phyloP scores from a whole-genome alignment of 2,329 filamentous ascomycete genomes.

The Akanthomyces dipterigenus region DNA sequence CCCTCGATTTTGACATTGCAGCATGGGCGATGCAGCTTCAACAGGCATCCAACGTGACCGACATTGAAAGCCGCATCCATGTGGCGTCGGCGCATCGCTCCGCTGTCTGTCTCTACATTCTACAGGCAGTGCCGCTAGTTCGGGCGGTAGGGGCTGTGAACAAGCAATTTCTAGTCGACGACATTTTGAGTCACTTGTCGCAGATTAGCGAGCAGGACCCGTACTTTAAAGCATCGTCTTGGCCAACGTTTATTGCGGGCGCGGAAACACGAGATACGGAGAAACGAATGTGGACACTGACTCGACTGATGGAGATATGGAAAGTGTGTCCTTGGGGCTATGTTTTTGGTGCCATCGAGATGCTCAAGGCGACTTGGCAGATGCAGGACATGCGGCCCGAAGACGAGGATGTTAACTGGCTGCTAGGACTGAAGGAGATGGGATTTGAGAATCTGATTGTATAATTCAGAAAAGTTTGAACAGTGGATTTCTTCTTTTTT shows the following conservation, averaged over 20 bases:
- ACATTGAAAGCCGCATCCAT: slow-evolving; percentile 36
- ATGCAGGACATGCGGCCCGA: slow-evolving; percentile 28
- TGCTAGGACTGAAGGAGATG: slow-evolving; percentile 36
- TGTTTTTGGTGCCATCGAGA: slow-evolving; percentile 43
- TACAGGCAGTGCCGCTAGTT: slow-evolving; percentile 35
- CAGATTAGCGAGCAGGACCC: slow-evolving; percentile 40
- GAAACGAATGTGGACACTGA: slow-evolving; percentile 45
- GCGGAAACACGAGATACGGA: slow-evolving; percentile 43
- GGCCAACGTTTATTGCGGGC: slow-evolving; percentile 52
- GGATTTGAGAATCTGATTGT: slow-evolving; percentile 42
- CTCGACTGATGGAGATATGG: slow-evolving; percentile 39
- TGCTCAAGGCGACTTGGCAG: slow-evolving; percentile 40
- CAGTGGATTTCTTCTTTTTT: background rate
- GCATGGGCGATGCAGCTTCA: slow-evolving; percentile 35
- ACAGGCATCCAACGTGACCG: slow-evolving; percentile 27
- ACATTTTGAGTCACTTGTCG: slow-evolving; percentile 45
- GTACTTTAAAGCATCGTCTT: slow-evolving; percentile 54
- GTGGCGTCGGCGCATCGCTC: slow-evolving; percentile 41
- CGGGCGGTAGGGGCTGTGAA: slow-evolving; percentile 31
- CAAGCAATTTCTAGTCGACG: slow-evolving; percentile 38
- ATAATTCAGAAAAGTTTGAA: slow-evolving; percentile 18
- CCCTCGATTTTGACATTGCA: slow-evolving; percentile 35
- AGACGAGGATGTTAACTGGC: slow-evolving; percentile 29
- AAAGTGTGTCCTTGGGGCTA: slow-evolving; percentile 44
- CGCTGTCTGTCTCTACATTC: slow-evolving; percentile 40